Evolutionary conservation across 2,329 filamentous ascomycete genomes (phyloP), one percentile per base, ranked within the genome.

Genomic region (Exophiala bonariae): DNA sequence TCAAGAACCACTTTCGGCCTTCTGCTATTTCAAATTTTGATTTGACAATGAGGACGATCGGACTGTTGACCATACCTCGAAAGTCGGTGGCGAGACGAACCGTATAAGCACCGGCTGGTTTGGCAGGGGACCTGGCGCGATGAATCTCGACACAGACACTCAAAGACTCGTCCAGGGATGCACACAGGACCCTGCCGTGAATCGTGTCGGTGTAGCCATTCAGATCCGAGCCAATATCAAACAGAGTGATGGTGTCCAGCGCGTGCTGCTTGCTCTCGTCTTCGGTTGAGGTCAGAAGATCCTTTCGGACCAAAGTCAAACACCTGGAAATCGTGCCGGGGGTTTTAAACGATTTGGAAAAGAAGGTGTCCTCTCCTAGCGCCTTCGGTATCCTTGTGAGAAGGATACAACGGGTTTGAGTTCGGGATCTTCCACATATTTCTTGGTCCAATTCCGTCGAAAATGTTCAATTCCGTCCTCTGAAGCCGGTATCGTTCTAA

Each of bases 141-240:
- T 38, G 35, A 14, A 38, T 38, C 9, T 38, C 35, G 35, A 38
- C 35, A 22, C 35, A 38, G 35, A 38, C 26, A 22, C 35, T 38
- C 18, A 38, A 9, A 14, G 35, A 19, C 35, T 38, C 35, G 18
- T 38, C 35, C 35, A 38, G 20, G 8, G 26, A 14, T 22, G n/a
- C n/a, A n/a, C n/a, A n/a, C n/a, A n/a, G n/a, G n/a, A n/a, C n/a
- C n/a, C n/a, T n/a, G 11, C 38, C 38, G 22, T 41, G 38, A 16
- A 23, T 23, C n/a, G 38, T 41, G 38, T 41, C 38, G 8, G 18
- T 23, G 23, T 23, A 41, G 20, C 38, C 38, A 16, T 41, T 41
- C n/a, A n/a, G n/a, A n/a, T n/a, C n/a, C n/a, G 35, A 38, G 35
- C 35, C 19, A 19, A 38, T 19, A 13, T 38, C 35, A 14, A 38